phyloP scores from a whole-genome alignment of 805 yeast species.

The Metschnikowia corniflorae region DNA sequence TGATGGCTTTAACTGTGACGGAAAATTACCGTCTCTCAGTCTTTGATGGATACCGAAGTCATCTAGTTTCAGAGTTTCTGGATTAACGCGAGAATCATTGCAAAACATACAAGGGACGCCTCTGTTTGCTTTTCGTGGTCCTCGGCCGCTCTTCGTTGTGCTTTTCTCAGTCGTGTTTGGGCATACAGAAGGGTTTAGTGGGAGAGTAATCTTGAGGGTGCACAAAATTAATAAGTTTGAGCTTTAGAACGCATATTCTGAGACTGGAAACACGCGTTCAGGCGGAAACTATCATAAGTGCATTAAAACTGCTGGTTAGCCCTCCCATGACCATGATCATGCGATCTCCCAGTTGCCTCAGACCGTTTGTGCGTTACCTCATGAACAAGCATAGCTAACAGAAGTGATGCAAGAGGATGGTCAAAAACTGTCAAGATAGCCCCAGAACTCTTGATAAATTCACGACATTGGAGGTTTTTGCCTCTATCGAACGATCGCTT shows the following conservation, averaged over 20 bases:
- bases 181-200: slow-evolving; percentile 1
- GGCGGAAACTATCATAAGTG: background rate
- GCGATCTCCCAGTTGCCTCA: slow-evolving; percentile 1
- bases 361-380: background rate
- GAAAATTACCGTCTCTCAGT: background rate
- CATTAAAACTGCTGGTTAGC: slow-evolving; percentile 1
- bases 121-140: background rate
- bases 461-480: background rate
- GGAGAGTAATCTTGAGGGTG: background rate
- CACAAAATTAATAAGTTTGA: background rate
- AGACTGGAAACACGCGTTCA: background rate
- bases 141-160: background rate
- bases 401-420: slow-evolving; percentile 1
- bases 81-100: background rate
- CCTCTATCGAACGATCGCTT: background rate
- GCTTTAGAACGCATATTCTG: background rate
- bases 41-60: background rate
- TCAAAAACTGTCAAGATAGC: background rate
- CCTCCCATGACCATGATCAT: background rate
- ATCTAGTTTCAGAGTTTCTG: background rate
- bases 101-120: slow-evolving; percentile 1
- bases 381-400: background rate
- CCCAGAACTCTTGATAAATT: background rate
- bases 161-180: background rate
- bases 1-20: background rate